Evolutionary conservation across 2,329 filamentous ascomycete species (phyloP), one percentile per base, ranked within the genome.

Genomic region (Microsporum audouinii): DNA sequence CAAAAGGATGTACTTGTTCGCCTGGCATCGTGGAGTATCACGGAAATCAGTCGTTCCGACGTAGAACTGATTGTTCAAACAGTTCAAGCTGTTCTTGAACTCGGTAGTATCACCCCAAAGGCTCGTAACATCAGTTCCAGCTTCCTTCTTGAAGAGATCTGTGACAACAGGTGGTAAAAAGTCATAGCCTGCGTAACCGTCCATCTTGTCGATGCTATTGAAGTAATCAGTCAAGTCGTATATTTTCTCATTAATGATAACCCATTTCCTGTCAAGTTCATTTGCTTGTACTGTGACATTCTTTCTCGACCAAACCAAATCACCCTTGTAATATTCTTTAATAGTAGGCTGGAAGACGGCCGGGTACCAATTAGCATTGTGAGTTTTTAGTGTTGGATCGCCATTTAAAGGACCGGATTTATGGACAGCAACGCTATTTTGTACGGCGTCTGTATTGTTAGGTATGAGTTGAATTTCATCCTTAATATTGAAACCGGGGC

Each of bases 201-300:
- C 79, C 68, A 81, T 77, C 23, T 78, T 65, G 6, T 87, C 77
- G 47, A 85, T 75, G 0, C 91, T 96, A 70, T 90, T 80, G 74
- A 91, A 92, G 76, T 99, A 99, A 72, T 97, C 84, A 0, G 89
- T 95, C 60, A 99, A 75, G 71, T 99, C 95, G 71, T 94, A 97
- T 23, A 99, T 80, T 58, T 81, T 82, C 60, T 85, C 79, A 34
- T 89, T 79, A 63, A 95, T 84, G 60, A 88, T 87, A 65, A 89
- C 87, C 91, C 94, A 97, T 70, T 83, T 82, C 67, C 88, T 86
- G 60, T 84, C 80, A 14, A 85, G 75, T 38, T 88, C 76, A 33
- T 83, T 71, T 23, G 91, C 94, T 65, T 95, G 80, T 0, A 74
- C 76, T 62, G 81, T 75, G 63, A 99, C 78, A 1, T 77, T 78